Evolutionary conservation across 805 yeast genomes (phyloP), one percentile per base, ranked within the genome.

Genomic region (Kuraishia piskuri): DNA sequence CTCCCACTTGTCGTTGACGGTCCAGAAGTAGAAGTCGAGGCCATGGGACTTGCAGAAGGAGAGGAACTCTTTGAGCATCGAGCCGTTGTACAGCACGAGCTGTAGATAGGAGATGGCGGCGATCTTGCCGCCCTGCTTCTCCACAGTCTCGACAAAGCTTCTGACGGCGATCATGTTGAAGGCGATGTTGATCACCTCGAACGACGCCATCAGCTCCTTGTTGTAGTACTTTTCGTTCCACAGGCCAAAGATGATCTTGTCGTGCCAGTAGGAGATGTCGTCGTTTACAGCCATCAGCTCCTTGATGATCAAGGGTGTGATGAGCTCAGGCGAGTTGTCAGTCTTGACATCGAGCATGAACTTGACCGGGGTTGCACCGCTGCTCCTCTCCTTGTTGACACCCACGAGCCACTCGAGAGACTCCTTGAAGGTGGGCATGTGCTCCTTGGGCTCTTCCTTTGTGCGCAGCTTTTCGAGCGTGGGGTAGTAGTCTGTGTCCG

Each of bases 301-400:
- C 9, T 56, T 50, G 44, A 68, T 56, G 23, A 72, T 55, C 25
- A 64, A 46, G 2, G 58, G 59, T 40, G 58, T 60, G 17, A 72
- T 56, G n/a, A 48, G 12, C 10, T 54, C 52, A 1, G 71, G 69
- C 25, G 67, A 63, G 54, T 63, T 64, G 51, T 61, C 70, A 1
- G 59, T 48, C 54, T 70, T 70, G 26, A 70, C 63, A 55, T 70
- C 74, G 46, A 70, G 56, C 72, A 70, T 68, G 72, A 60, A 70
- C 73, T 68, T 74, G 61, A 50, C 48, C 12, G 47, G 25, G n/a
- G 14, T 23, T 21, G 4, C 20, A 19, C 45, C 31, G 14, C 52
- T 74, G 70, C 50, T 67, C 63, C 57, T 65, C 60, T 50, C 73
- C 71, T 59, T 67, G 71, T 63, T 71, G 68, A 59, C 76, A 61